Conservation (phyloP, 176 grass and related monocot species). For the Triticum dicoccoides region DNA sequence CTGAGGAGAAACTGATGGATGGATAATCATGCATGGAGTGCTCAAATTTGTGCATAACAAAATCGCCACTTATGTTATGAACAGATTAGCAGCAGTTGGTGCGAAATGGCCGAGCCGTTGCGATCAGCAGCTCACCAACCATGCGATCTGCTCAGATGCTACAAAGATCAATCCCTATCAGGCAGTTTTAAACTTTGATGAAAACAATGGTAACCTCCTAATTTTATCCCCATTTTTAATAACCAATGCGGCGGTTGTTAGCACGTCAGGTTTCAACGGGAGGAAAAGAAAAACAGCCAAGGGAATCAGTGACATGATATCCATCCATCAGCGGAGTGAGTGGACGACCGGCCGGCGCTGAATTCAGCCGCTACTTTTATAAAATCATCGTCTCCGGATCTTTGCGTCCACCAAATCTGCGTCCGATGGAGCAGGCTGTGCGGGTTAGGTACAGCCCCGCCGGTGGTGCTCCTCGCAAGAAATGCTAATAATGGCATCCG, state of each 20-base stretch:
- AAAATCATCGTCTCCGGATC: background rate
- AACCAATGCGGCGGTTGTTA: conserved; percentile 34
- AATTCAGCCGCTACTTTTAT: conserved; percentile 16
- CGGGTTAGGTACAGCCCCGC: background rate
- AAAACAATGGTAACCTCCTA: background rate
- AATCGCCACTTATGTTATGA: background rate
- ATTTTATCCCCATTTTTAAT: conserved; percentile 8
- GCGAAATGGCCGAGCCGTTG: conserved; percentile 14
- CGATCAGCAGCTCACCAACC: conserved; percentile 38
- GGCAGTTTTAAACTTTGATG: background rate
- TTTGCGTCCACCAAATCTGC: background rate
- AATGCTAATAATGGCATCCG: conserved; percentile 2
- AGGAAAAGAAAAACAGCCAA: background rate
- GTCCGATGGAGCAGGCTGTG: background rate
- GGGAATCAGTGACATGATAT: conserved; percentile 10
- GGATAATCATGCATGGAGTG: background rate
- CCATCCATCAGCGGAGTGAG: conserved; percentile 10
- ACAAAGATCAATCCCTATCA: conserved; percentile 34
- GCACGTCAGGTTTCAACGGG: conserved; percentile 30
- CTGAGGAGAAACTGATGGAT: background rate
- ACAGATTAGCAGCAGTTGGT: conserved; percentile 8
- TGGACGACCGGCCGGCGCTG: conserved; percentile 32
- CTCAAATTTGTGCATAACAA: background rate
- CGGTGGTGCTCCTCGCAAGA: background rate
- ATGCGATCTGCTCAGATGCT: conserved; percentile 10